Percentiles rank a stretch among this genome's conserved stretches.
phyloP scores from a whole-genome alignment of 176 grass and related monocot species.

The Zizania latifolia region DNA sequence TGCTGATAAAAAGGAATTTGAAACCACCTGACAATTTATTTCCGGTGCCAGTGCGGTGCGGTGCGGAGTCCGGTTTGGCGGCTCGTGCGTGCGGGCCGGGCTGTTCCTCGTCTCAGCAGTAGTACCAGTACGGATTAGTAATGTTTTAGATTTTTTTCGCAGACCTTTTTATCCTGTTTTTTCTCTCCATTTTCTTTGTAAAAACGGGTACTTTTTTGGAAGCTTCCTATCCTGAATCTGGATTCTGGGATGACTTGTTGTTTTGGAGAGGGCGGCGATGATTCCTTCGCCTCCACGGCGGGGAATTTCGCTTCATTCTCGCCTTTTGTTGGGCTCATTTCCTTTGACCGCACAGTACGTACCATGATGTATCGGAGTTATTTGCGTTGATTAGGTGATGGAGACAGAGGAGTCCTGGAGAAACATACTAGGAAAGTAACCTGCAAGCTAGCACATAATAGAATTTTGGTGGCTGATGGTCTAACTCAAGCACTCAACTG shows the following conservation, averaged over 20 bases:
- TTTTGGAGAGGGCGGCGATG: not conserved
- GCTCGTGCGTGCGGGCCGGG: slow-evolving; percentile 7
- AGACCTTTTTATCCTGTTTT: not conserved
- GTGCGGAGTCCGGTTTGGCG: slow-evolving; percentile 37
- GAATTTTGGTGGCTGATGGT: not conserved
- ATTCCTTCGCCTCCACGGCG: slow-evolving; percentile 12
- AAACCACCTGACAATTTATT: no score
- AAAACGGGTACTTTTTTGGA: slow-evolving; percentile 47
- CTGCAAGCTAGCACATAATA: no score
- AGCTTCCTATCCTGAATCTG: slow-evolving; percentile 31
- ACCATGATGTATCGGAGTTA: not conserved
- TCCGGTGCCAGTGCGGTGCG: not conserved
- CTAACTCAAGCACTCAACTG: not conserved
- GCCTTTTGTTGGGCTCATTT: slow-evolving; percentile 1
- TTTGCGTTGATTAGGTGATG: not conserved
- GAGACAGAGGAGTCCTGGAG: not conserved
- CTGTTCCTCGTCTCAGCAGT: not conserved
- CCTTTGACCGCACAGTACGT: no score
- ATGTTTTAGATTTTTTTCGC: not conserved
- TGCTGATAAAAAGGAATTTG: no score
- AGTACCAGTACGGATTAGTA: not conserved
- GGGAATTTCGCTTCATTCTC: slow-evolving; percentile 35
- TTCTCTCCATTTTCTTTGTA: not conserved
- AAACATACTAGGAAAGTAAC: not conserved
- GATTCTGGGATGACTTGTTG: not conserved